These are phyloP conservation scores for Auricularia cornea DNA, from an alignment of 768 basidiomycete genomes.

Conservation along the genomic window DNA sequence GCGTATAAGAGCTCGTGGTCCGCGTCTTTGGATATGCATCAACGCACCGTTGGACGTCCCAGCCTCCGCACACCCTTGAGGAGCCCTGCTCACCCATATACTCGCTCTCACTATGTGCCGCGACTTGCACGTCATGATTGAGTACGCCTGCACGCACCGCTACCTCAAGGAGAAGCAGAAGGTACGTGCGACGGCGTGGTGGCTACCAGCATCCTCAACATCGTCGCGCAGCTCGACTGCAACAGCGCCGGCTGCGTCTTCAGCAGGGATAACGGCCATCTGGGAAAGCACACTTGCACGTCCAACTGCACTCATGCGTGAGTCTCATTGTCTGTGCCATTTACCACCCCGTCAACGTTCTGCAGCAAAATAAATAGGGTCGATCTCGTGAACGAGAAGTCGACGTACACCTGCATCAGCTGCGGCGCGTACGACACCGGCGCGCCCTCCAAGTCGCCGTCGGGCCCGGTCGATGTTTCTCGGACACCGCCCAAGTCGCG, in stretches of 20 bases:
- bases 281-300: conserved; percentile 28
- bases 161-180: conserved; percentile 23
- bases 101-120: conserved; percentile 23
- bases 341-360: no score
- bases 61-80: background rate
- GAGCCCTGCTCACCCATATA: background rate
- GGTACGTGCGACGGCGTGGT: conserved; percentile 18
- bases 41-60: no score
- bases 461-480: no score
- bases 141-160: conserved; percentile 27
- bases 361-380: background rate
- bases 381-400: background rate
- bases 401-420: background rate
- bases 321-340: background rate
- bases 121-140: conserved; percentile 24
- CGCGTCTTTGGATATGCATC: no score
- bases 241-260: conserved; percentile 29
- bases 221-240: conserved; percentile 40
- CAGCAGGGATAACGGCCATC: conserved; percentile 29
- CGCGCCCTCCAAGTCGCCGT: background rate
- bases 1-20: no score
- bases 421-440: background rate
- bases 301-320: conserved; percentile 31
- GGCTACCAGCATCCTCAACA: background rate
- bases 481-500: no score